These are phyloP conservation scores for Phytophthora pinifolia DNA, from an alignment of 352 stramenopile species.

Conservation along the genomic window DNA sequence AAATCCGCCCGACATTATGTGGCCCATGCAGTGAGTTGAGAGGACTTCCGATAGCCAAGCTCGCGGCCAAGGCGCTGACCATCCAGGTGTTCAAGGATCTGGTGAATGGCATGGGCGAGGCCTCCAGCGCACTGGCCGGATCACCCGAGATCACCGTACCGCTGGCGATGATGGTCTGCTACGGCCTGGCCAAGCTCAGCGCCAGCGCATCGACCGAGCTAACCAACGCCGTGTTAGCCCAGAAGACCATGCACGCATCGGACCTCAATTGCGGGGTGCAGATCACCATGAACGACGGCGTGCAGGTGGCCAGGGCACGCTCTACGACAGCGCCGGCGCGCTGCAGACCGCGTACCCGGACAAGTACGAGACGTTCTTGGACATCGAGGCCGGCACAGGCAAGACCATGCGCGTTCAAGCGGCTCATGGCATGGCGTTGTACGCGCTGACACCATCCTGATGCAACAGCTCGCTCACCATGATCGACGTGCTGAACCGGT, in stretches of 20 bases:
- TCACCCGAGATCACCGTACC: slow-evolving; percentile 51
- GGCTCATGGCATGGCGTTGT: slow-evolving; percentile 63
- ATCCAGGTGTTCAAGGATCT: slow-evolving; percentile 97
- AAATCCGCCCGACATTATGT: no score
- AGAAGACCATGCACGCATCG: slow-evolving; percentile 94
- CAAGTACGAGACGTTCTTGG: slow-evolving; percentile 56
- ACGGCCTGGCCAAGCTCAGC: slow-evolving; percentile 90
- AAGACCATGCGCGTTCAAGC: slow-evolving; percentile 75
- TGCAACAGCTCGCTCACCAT: slow-evolving; percentile 43
- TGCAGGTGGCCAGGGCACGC: slow-evolving; percentile 34
- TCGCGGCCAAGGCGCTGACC: slow-evolving; percentile 91
- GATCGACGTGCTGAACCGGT: slow-evolving; percentile 61
- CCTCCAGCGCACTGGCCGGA: slow-evolving; percentile 31
- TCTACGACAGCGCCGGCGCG: slow-evolving; percentile 48
- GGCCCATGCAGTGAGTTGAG: no score
- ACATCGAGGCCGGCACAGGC: slow-evolving; percentile 69
- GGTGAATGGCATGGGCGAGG: slow-evolving; percentile 81
- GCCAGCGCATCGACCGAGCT: slow-evolving; percentile 93
- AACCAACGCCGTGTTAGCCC: slow-evolving; percentile 95
- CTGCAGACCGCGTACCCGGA: slow-evolving; percentile 55
- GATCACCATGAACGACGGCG: slow-evolving; percentile 51
- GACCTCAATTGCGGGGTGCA: slow-evolving; percentile 84
- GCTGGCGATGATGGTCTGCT: slow-evolving; percentile 93
- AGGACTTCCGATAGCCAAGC: no score
- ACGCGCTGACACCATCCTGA: slow-evolving; percentile 43